Percentiles rank a stretch among this genome's conserved stretches.
Evolutionary conservation across 2,329 filamentous ascomycete species (phyloP).

Genomic region (Lecanoromycetidae sp.): DNA sequence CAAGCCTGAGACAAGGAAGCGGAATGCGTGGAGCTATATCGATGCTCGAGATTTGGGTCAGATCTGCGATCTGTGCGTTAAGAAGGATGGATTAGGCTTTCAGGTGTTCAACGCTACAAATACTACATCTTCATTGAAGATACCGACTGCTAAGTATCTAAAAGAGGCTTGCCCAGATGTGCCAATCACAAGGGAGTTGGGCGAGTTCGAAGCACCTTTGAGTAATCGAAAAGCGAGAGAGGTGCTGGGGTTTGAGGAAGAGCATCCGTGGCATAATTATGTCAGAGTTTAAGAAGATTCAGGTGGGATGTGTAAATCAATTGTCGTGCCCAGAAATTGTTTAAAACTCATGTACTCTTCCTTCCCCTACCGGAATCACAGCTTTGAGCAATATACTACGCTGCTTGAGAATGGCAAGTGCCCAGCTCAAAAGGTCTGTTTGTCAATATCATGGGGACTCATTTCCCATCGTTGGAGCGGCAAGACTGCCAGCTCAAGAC

Average conservation of each 20-base stretch:
- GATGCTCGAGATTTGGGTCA: conserved; percentile 50
- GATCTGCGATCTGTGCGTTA: conserved; percentile 45
- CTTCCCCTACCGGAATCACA: background rate
- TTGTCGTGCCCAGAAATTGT: background rate
- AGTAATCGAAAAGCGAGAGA: conserved; percentile 49
- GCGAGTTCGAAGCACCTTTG: conserved; percentile 46
- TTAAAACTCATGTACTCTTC: background rate
- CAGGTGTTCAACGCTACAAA: conserved; percentile 56
- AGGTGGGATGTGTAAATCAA: background rate
- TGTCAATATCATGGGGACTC: too few relatives aligned
- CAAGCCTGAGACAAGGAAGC: conserved; percentile 39
- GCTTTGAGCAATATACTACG: too few relatives aligned
- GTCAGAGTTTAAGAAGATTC: conserved; percentile 2
- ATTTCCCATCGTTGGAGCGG: too few relatives aligned
- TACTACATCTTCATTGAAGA: conserved; percentile 45
- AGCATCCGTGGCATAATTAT: conserved; percentile 46
- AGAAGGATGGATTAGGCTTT: conserved; percentile 46
- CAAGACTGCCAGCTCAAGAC: too few relatives aligned
- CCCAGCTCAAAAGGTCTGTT: too few relatives aligned
- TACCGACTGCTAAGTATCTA: conserved; percentile 42
- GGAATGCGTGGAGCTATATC: conserved; percentile 52
- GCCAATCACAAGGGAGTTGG: conserved; percentile 44
- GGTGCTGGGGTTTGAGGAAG: conserved; percentile 47
- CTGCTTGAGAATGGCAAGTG: too few relatives aligned
- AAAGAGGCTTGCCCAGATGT: conserved; percentile 38